Conservation (phyloP, 176 grass and related monocot genomes). For the Cenchrus americanus region DNA sequence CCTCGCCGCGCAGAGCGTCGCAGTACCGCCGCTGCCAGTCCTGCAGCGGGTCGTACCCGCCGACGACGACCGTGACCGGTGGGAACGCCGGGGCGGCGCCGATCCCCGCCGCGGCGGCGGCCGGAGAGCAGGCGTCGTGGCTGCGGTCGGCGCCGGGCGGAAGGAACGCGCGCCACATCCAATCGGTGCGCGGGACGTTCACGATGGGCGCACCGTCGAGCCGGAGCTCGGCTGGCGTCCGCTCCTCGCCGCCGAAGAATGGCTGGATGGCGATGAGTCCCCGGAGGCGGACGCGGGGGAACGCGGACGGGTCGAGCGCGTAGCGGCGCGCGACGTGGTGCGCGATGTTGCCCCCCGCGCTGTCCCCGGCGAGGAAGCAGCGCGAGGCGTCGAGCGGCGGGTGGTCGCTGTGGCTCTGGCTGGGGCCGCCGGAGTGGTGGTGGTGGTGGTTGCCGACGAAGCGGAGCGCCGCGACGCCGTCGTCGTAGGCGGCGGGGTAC, state of each 20-base stretch:
- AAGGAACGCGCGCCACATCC: conserved; percentile 91
- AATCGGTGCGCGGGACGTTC: conserved; percentile 55
- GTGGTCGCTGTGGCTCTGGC: background rate
- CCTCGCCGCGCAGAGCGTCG: conserved; percentile 42
- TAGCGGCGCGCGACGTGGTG: conserved; percentile 81
- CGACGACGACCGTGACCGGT: conserved; percentile 59
- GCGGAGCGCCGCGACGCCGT: conserved; percentile 67
- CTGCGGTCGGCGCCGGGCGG: conserved; percentile 56
- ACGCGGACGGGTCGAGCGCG: conserved; percentile 3
- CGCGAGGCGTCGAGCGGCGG: conserved; percentile 41
- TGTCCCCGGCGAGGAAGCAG: conserved; percentile 82
- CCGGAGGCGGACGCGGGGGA: conserved; percentile 38
- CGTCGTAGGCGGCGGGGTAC: conserved; percentile 71
- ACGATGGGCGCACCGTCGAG: conserved; percentile 68
- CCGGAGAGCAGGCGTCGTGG: conserved; percentile 51
- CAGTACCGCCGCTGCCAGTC: conserved; percentile 78
- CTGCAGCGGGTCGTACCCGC: conserved; percentile 77
- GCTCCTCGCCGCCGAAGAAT: conserved; percentile 89
- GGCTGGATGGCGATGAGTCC: conserved; percentile 76
- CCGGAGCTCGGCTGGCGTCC: conserved; percentile 63
- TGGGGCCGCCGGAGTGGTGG: background rate
- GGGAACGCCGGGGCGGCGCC: conserved; percentile 41
- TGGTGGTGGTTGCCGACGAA: conserved; percentile 54
- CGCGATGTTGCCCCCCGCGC: conserved; percentile 78
- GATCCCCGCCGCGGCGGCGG: background rate